Evolutionary conservation across 768 basidiomycete species (phyloP), one percentile per base, ranked within the genome.

Genomic region (Coprinopsis cinerea): DNA sequence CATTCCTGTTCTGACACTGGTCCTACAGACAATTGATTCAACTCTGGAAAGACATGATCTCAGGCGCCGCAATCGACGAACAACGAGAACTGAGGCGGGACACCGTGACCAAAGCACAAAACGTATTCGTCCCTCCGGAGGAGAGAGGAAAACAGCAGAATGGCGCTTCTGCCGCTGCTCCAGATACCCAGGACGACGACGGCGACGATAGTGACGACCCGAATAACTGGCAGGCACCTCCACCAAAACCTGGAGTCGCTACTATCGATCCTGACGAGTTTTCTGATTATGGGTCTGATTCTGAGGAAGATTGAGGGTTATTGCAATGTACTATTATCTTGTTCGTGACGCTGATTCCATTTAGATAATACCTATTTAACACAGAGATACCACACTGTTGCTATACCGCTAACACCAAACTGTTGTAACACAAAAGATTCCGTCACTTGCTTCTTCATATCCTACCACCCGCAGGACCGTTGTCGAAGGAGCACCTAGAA

Each of bases 231-330:
- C 26, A 43, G 17, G 41, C 6, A 4, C 27, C 44, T 32, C 44
- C 11, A 18, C 23, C 4, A n/a, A 45, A 32, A 11, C 6, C 5
- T 9, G 11, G 6, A 11, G 6, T 28, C 18, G 27, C 44, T 15
- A 28, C 7, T 45, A 45, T 45, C 20, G 44, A 45, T 13, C 44
- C 44, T 45, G 44, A 45, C 20, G 44, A 45, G 9, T 27, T 45
- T 4, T 28, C 25, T 7, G 44, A 45, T 23, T 45, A 28, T 20
- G 44, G 44, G 18, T 40, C 37, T n/a, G n/a, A n/a, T n/a, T 4
- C 6, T 4, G 44, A 45, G 18, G 41, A 43, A 43, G 41, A 43
- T 32, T 32, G n/a, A n/a, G n/a, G n/a, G n/a, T n/a, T n/a, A n/a
- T n/a, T n/a, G n/a, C n/a, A n/a, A n/a, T n/a, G n/a, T n/a, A n/a